Conservation (phyloP, 208 protist species). For the Trypanosoma vivax region DNA sequence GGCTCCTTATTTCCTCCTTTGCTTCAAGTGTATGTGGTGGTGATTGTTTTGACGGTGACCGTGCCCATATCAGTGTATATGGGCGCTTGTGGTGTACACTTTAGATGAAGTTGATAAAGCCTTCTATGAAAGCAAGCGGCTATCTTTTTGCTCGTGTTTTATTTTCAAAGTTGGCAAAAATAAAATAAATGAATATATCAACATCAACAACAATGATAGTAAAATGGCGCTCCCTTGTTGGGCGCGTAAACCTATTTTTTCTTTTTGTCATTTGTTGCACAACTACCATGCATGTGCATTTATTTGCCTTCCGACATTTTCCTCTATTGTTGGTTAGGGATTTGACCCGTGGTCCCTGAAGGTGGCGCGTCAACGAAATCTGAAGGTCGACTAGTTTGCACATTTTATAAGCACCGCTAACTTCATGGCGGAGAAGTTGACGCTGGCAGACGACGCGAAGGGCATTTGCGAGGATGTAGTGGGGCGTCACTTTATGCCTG, state of each 20-base stretch:
- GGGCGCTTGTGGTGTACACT: no score
- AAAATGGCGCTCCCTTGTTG: not conserved
- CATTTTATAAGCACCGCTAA: not conserved
- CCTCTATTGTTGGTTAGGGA: not conserved
- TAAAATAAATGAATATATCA: not conserved
- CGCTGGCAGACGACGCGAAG: constrained; percentile 72
- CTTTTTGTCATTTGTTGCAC: constrained; percentile 13
- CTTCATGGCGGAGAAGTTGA: constrained; percentile 49
- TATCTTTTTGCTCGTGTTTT: no score
- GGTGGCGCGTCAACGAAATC: no score
- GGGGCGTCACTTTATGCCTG: constrained; percentile 49
- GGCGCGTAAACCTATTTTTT: constrained; percentile 9
- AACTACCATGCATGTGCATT: constrained; percentile 2
- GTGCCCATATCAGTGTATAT: no score
- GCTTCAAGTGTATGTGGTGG: no score
- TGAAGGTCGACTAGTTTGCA: no score
- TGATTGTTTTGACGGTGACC: no score
- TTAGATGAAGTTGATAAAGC: no score
- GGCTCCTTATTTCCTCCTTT: no score
- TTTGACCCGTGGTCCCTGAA: no score
- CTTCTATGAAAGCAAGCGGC: no score
- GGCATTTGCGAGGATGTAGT: constrained; percentile 73
- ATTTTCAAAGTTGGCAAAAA: no score
- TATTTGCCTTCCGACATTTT: not conserved
- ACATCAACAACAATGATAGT: not conserved